Evolutionary conservation across 164 flowering plant species (phyloP), one percentile per base, ranked within the genome.

Genomic region (Vitis riparia): DNA sequence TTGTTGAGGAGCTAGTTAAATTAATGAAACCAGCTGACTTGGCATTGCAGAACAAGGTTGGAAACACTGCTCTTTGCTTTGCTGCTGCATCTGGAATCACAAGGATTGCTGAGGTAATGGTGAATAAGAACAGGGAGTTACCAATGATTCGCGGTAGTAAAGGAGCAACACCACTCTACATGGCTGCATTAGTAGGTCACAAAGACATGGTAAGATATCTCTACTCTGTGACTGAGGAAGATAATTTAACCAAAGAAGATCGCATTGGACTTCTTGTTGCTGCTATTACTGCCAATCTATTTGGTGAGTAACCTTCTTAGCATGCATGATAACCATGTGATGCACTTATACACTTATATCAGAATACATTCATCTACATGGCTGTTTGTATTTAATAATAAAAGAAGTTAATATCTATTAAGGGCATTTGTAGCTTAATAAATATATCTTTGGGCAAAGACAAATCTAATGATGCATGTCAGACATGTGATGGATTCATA

Each of bases 161-260:
- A 0, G 72, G 75, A 16, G 66, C 16, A 11, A 76, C 75, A 8
- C 86, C 84, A 0, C 71, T 83, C 11, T 70, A 48, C 13, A 65
- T 77, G 71, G 86, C 86, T 15, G 74, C 80, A 4, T 51, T 71
- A 51, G 52, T 75, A 6, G 83, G 80, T 23, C 75, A 64, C 68
- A 59, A 50, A 11, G 77, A 78, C 19, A 83, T 80, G 83, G 80
- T 76, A 8, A 51, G 62, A 69, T 81, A 78, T 68, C 75, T 81
- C 7, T 74, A 55, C 16, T 58, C 67, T 50, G 65, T 66, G 51
- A 81, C 81, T 11, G 51, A 29, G 3, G 51, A 27, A 19, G 29
- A 56, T 19, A 14, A 48, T 9, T 57, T 73, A 9, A 68, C 32
- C 1, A 32, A 11, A 12, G 44, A 55, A 0, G 79, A 76, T 44